Evolutionary conservation across 1,284 basidiomycete species (phyloP).

Genomic region (Chondrostereum purpureum): DNA sequence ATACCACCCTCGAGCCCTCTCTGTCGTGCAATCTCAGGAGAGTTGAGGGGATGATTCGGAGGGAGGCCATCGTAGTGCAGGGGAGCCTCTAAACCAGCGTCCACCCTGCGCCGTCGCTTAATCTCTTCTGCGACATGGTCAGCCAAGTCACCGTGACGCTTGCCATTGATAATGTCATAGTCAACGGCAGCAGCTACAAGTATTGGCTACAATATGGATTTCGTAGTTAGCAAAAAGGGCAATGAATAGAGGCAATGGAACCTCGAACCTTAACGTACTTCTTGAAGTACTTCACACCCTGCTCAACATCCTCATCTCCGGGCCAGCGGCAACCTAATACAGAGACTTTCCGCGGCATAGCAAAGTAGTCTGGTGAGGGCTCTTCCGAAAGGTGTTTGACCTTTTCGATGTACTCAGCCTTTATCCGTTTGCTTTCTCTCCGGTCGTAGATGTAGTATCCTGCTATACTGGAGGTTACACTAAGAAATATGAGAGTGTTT

Average conservation of each 20-base stretch:
- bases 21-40: constrained; percentile 49
- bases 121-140: constrained; percentile 70
- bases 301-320: constrained; percentile 89
- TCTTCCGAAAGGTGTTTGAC: constrained; percentile 75
- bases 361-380: constrained; percentile 53
- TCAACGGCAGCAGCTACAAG: constrained; percentile 92
- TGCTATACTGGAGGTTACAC: constrained; percentile 62
- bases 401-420: constrained; percentile 71
- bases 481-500: constrained; percentile 91
- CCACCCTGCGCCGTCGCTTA: constrained; percentile 56
- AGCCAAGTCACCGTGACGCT: constrained; percentile 80
- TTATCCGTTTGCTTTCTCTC: constrained; percentile 69
- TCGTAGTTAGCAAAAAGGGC: constrained; percentile 7
- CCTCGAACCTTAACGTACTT: constrained; percentile 88
- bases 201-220: constrained; percentile 66
- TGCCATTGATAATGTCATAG: constrained; percentile 80
- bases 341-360: constrained; percentile 73
- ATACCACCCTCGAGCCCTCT: constrained; percentile 77
- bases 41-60: constrained; percentile 22
- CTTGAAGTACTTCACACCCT: constrained; percentile 82
- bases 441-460: constrained; percentile 85
- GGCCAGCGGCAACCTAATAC: constrained; percentile 91
- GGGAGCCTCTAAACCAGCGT: constrained; percentile 55
- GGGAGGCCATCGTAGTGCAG: constrained; percentile 44
- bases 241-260: constrained; percentile 15